Percentiles rank a stretch among this genome's conserved stretches.
phyloP scores from a whole-genome alignment of 2,329 filamentous ascomycete genomes.

The Colletotrichum tropicicola region DNA sequence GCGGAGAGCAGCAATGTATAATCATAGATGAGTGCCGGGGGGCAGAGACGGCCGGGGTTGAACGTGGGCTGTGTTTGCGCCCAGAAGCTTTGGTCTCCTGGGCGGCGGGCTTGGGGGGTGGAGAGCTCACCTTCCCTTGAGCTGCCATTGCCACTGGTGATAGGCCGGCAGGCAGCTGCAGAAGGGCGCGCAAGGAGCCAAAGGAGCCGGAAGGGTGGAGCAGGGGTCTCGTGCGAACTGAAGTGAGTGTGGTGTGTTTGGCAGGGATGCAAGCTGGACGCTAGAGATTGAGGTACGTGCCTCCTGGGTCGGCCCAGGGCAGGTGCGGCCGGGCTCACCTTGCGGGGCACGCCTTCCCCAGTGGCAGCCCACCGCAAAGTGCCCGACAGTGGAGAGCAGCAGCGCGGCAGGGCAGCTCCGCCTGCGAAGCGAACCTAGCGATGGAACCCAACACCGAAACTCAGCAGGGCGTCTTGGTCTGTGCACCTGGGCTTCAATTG shows the following conservation, averaged over 20 bases:
- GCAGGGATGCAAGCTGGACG: slow-evolving; percentile 6
- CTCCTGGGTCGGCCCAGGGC: neutral
- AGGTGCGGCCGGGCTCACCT: neutral
- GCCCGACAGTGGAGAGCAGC: slow-evolving; percentile 22
- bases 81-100: slow-evolving; percentile 13
- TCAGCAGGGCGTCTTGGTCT: neutral
- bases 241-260: neutral
- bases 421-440: neutral
- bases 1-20: neutral
- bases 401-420: neutral
- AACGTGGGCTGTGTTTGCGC: slow-evolving; percentile 28
- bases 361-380: neutral
- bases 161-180: slow-evolving; percentile 6
- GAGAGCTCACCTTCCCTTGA: neutral
- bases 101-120: neutral
- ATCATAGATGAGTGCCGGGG: slow-evolving; percentile 13
- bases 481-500: neutral
- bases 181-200: neutral
- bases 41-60: neutral
- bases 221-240: slow-evolving; percentile 13
- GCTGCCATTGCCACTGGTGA: slow-evolving; percentile 3
- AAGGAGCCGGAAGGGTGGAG: slow-evolving; percentile 2
- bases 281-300: neutral
- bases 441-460: neutral
- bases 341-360: slow-evolving; percentile 4